Conservation (phyloP, 2,329 filamentous ascomycete genomes). For the Talaromyces sp. region DNA sequence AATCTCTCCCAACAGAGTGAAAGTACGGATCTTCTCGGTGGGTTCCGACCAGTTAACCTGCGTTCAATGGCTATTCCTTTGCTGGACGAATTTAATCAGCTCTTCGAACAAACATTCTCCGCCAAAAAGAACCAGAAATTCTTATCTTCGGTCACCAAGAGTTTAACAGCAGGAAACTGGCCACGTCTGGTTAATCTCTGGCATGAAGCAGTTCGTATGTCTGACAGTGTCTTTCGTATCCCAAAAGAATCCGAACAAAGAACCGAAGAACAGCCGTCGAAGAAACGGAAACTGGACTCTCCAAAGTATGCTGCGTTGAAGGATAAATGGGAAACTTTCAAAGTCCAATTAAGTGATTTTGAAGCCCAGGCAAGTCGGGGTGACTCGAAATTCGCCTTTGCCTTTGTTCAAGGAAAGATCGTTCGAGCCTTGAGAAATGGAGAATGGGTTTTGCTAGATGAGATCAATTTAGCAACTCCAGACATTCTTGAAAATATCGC, state of each 20-base stretch:
- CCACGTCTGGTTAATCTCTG: constrained; percentile 77
- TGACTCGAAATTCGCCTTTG: constrained; percentile 81
- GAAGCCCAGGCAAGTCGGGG: constrained; percentile 68
- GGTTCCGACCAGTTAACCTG: constrained; percentile 92
- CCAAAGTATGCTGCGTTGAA: constrained; percentile 52
- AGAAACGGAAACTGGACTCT: constrained; percentile 62
- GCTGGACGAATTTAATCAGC: constrained; percentile 86
- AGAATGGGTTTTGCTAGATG: constrained; percentile 93
- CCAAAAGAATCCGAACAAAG: constrained; percentile 41
- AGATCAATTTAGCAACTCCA: constrained; percentile 92
- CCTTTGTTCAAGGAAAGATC: constrained; percentile 92
- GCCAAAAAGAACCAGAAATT: constrained; percentile 83
- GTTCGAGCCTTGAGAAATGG: constrained; percentile 94
- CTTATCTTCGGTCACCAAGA: constrained; percentile 72
- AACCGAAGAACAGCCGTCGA: constrained; percentile 58
- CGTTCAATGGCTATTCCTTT: constrained; percentile 81
- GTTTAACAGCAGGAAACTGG: constrained; percentile 79
- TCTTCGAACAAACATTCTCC: constrained; percentile 85
- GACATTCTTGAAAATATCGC: constrained; percentile 93
- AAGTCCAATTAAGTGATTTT: constrained; percentile 67
- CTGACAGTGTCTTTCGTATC: constrained; percentile 62
- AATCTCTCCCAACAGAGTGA: constrained; percentile 98
- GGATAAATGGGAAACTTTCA: constrained; percentile 76
- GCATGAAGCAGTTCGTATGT: constrained; percentile 85
- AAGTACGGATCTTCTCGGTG: constrained; percentile 88